These are phyloP conservation scores for Leishmania lainsoni DNA, from an alignment of 208 protist genomes.

Conservation along the genomic window DNA sequence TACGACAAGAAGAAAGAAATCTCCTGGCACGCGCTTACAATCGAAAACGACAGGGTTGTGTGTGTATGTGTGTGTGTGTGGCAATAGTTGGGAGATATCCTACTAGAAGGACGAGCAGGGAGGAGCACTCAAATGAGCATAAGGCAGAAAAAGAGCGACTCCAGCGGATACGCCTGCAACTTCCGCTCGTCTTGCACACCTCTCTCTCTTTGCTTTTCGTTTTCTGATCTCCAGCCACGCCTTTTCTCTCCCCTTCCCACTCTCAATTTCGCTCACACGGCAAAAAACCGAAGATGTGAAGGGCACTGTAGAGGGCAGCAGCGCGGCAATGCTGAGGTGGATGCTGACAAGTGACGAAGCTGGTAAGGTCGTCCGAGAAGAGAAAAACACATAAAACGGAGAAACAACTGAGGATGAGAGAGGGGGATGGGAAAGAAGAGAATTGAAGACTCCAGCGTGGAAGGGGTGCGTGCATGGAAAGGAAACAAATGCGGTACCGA, in stretches of 20 bases:
- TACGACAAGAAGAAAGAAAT: neutral
- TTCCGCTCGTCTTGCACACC: neutral
- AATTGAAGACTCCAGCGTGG: neutral
- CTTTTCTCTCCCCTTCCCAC: neutral
- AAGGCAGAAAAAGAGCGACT: constrained; percentile 3
- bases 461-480: neutral
- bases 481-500: neutral
- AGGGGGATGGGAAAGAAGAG: neutral
- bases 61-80: neutral
- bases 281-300: neutral
- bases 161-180: neutral
- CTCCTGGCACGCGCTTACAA: neutral
- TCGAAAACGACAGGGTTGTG: neutral
- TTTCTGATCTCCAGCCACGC: neutral
- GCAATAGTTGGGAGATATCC: neutral
- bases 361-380: neutral
- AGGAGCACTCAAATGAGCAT: neutral
- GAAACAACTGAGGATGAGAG: neutral
- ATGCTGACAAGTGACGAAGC: neutral
- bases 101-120: neutral
- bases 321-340: neutral
- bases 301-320: neutral
- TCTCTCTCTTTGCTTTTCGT: neutral
- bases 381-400: neutral
- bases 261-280: neutral